Base-by-base conservation (phyloP, 257 asterid genomes). In the Dorcoceras hygrometricum region DNA sequence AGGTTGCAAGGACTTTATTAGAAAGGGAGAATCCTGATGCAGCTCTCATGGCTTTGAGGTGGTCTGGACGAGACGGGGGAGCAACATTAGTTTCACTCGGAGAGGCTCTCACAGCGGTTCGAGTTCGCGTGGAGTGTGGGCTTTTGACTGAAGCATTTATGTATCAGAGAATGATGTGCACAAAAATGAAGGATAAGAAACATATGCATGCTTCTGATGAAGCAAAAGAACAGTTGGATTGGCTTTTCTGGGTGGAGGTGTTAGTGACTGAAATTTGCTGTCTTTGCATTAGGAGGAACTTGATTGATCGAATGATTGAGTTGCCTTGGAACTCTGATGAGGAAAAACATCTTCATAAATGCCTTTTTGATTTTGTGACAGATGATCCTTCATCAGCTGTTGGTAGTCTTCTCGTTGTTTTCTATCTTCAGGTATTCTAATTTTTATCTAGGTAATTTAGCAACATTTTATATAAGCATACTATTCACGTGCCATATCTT, bases 371-470 rank as follows among this genome's bases (percentile, higher is more conserved):
- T 70, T 85, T 82, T 64, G 87, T 88, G 6, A 64, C 56, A 5
- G 88, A 79, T 67, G 92, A 90, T 66, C 96, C 95, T 66, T 81
- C 83, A 63, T 82, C 88, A 19, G 59, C 75, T 34, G 76, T 76
- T 22, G 96, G 99, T 74, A 87, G 96, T 81, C 96, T 94, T 78
- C 96, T 94, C 69, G 97, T 94, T 69, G 96, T 90, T 77, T 94
- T 83, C 80, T 85, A 87, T 82, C 81, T 94, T 50, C 99, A 94
- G 99, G 99, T 94, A 77, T 73, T 32, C 32, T 51, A 43, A 18
- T 77, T 43, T 51, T 59, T 26, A 4, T 64, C 5, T 39, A 56
- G 48, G 48, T 36, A 9, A 5, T 36, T 36, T 10, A 36, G 16
- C 48, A 36, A 36, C 48, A 11, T 36, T 36, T 36, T 11, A 9